Base-by-base conservation (phyloP, 352 stramenopile genomes). In the Phytophthora tentaculata region DNA sequence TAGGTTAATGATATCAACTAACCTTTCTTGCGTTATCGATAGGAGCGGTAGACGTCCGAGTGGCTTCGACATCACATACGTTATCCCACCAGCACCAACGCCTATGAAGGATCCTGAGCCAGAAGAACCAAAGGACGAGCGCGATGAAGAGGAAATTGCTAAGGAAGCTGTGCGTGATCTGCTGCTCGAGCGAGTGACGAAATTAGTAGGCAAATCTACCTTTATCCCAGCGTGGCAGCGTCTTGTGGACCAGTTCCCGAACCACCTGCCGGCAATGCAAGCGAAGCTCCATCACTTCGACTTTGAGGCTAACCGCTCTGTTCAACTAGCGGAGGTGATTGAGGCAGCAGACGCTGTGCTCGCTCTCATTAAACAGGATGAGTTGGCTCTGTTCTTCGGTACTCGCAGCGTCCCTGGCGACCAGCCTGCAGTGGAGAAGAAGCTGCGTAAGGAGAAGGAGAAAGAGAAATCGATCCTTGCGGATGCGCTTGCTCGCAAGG, bases 381-480 rank as follows among this genome's bases (percentile, higher is more conserved):
- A 85, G 13, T 63, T 96, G 52, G 88, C 88, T 20, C 61, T 81
- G 20, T 92, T 88, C 76, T 96, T 92, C 55, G 88, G 88, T 16
- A 90, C 83, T 35, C 83, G 87, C 14, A 67, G 64, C 5, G 81
- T 90, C 23, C 67, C 82, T 29, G 76, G 76, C 16, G 83, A 91
- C 44, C 58, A 80, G 35, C 73, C 74, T 51, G 71, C 82, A 26
- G 67, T 50, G 10, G 71, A 88, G 57, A 91, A 91, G 67, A 90
- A 93, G 68, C 45, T 87, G 39, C 80, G 86, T 48, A 91, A 96
- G 75, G 79, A 90, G 43, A 91, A 91, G 69, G 84, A 91, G 26
- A 68, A 79, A 29, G 81, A 89, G 55, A 89, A 90, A 51, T 53
- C 79, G 64, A 91, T 91, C 24, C 67, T 94, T 22, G 69, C 79